phyloP scores from a whole-genome alignment of 345 rosid species.

The Hypericum androsaemum region DNA sequence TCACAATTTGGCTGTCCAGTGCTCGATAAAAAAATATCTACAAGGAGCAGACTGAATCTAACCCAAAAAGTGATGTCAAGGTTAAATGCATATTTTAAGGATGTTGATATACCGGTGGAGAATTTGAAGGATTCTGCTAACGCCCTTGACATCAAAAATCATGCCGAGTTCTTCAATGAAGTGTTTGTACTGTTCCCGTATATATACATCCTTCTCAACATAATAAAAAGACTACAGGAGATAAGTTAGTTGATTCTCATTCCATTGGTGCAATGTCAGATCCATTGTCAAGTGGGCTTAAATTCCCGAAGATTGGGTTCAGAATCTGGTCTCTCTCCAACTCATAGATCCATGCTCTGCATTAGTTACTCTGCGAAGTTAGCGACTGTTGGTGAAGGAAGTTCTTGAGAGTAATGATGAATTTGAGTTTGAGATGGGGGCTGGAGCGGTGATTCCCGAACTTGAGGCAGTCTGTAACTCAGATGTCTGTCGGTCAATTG shows the following conservation, averaged over 20 bases:
- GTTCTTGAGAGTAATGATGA: constrained; percentile 74
- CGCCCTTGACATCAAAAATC: constrained; percentile 25
- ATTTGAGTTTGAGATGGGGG: constrained; percentile 86
- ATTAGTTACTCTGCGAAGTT: constrained; percentile 56
- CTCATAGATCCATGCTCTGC: constrained; percentile 47
- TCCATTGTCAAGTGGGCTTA: constrained; percentile 20
- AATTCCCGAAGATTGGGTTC: constrained; percentile 38
- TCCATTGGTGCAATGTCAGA: constrained; percentile 12
- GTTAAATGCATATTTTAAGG: constrained; percentile 53
- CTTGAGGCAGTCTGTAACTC: constrained; percentile 42
- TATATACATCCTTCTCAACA: constrained; percentile 21
- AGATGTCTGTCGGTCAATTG: constrained; percentile 82
- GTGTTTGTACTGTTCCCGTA: constrained; percentile 31
- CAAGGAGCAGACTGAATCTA: constrained; percentile 63
- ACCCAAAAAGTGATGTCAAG: constrained; percentile 72
- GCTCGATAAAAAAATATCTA: constrained; percentile 40
- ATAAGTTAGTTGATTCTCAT: constrained; percentile 20
- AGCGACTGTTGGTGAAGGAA: constrained; percentile 41
- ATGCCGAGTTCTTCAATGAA: constrained; percentile 27
- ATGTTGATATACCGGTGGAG: constrained; percentile 29
- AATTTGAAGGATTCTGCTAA: constrained; percentile 31
- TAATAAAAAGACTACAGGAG: constrained; percentile 13
- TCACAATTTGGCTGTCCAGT: constrained; percentile 52
- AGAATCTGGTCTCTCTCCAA: constrained; percentile 48
- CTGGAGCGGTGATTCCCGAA: constrained; percentile 51